A percentile compares a stretch with the other conserved stretches of the same genome.
Conservation (phyloP, 1,139 yeast species). For the Suhomyces choctaworum region DNA sequence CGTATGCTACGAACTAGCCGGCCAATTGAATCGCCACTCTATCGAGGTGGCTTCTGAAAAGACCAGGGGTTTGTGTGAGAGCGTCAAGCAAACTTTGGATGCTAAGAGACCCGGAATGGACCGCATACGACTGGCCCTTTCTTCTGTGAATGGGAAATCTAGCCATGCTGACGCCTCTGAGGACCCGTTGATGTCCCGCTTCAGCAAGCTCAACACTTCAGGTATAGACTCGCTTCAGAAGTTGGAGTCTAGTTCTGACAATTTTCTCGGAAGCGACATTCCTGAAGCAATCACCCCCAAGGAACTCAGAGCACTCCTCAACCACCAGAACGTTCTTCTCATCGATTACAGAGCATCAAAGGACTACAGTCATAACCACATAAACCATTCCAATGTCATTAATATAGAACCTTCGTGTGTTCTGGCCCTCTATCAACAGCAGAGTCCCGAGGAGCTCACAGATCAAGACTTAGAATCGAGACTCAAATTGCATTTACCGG, state of each 20-base stretch:
- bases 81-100: conserved; percentile 25
- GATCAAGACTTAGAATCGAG: conserved; percentile 63
- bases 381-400: conserved; percentile 53
- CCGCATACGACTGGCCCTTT: neutral
- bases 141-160: neutral
- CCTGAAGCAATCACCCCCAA: conserved; percentile 28
- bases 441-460: conserved; percentile 37
- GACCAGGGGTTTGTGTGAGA: conserved; percentile 21
- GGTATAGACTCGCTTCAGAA: conserved; percentile 13
- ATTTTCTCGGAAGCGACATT: neutral
- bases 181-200: conserved; percentile 20
- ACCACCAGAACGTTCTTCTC: conserved; percentile 37
- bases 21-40: conserved; percentile 19
- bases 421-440: conserved; percentile 19
- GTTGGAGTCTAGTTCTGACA: neutral
- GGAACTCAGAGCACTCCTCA: conserved; percentile 22
- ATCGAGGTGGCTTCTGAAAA: conserved; percentile 16
- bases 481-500: conserved; percentile 55
- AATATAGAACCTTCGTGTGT: conserved; percentile 70
- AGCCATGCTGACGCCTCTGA: neutral
- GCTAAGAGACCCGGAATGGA: conserved; percentile 18
- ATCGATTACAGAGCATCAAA: conserved; percentile 67
- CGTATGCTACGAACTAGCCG: conserved; percentile 25
- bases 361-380: conserved; percentile 60
- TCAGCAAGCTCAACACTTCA: conserved; percentile 13